A percentile compares a stretch with the other conserved stretches of the same genome.
Evolutionary conservation across 768 basidiomycete genomes (phyloP).

Genomic region (Wakefieldia striispora): DNA sequence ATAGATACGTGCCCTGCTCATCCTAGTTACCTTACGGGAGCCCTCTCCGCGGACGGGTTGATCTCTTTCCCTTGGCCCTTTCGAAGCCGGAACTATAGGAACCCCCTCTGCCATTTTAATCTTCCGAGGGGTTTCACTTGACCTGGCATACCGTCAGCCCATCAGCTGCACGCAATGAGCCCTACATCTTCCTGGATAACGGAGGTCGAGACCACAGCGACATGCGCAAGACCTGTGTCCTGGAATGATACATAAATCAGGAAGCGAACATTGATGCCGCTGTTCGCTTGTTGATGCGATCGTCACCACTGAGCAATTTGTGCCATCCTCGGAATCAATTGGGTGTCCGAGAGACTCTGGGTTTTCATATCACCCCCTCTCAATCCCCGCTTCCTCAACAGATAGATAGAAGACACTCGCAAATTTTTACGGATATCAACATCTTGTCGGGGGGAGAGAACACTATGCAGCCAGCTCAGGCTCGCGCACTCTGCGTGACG

Average conservation of each 20-base stretch:
- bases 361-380: neutral
- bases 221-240: neutral
- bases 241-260: neutral
- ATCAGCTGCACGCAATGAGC: neutral
- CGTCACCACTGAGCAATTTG: neutral
- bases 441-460: neutral
- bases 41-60: constrained; percentile 27
- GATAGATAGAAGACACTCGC: neutral
- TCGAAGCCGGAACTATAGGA: constrained; percentile 14
- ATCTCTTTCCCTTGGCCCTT: constrained; percentile 15
- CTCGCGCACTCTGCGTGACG: neutral
- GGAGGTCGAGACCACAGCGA: no score
- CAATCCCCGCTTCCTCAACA: neutral
- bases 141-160: constrained; percentile 5
- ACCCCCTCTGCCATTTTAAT: constrained; percentile 3
- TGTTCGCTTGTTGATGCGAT: neutral
- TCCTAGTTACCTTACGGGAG: constrained; percentile 4
- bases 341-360: neutral
- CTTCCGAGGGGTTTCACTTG: constrained; percentile 1
- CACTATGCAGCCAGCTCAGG: neutral
- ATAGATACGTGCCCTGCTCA: neutral
- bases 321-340: neutral
- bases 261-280: neutral
- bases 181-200: neutral
- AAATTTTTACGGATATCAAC: neutral